Evolutionary conservation across 495 filamentous ascomycete genomes (phyloP).

Genomic region (Evansstolkia leycettana): DNA sequence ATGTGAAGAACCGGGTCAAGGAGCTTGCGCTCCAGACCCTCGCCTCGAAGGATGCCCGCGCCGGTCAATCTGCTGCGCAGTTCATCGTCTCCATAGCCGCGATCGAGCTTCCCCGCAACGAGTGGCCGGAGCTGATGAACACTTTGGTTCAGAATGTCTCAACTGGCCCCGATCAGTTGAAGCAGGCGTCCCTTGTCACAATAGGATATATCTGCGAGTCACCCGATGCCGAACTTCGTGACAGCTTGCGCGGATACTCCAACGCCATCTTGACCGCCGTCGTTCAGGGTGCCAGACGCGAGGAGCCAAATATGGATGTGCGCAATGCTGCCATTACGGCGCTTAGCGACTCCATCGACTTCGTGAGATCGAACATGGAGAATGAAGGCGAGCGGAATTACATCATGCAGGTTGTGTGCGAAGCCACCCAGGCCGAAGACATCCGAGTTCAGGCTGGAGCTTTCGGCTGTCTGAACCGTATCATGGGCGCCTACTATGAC

Average conservation of each 20-base stretch:
- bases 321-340: conserved; percentile 85
- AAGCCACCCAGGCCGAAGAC: conserved; percentile 89
- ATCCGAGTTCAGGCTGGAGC: conserved; percentile 85
- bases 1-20: conserved; percentile 78
- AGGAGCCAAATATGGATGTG: conserved; percentile 82
- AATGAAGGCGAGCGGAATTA: conserved; percentile 98
- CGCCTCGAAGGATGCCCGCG: conserved; percentile 58
- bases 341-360: conserved; percentile 93
- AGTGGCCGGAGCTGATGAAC: conserved; percentile 94
- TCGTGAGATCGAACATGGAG: conserved; percentile 94
- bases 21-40: conserved; percentile 77
- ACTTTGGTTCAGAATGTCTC: conserved; percentile 84
- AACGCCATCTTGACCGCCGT: conserved; percentile 97
- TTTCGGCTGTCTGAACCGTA: conserved; percentile 93
- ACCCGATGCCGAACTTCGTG: conserved; percentile 75
- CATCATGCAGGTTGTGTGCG: conserved; percentile 99
- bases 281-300: conserved; percentile 91
- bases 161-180: conserved; percentile 68
- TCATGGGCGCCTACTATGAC: conserved; percentile 97
- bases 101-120: conserved; percentile 83
- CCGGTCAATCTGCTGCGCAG: conserved; percentile 81
- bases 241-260: conserved; percentile 70
- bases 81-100: conserved; percentile 89
- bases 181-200: conserved; percentile 84
- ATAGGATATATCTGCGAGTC: conserved; percentile 98